Percentiles rank a stretch among this genome's conserved stretches.
Evolutionary conservation across 139 green algal species (phyloP).

Genomic region (Chlamydomonas urium): DNA sequence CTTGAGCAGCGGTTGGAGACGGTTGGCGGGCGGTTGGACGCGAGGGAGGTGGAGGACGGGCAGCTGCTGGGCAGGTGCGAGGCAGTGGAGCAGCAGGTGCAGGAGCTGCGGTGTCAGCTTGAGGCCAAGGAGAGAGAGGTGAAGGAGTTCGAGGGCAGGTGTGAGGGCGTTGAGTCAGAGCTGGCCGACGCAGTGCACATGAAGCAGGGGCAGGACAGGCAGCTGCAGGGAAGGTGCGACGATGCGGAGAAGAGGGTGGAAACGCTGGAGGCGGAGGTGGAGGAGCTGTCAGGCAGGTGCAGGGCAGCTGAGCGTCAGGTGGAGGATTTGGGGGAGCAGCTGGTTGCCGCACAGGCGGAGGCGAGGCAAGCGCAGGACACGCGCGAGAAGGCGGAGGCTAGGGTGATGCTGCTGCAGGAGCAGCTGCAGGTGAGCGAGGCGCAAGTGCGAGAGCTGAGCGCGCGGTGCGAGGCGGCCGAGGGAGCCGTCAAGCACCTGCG

Average conservation of each 20-base stretch:
- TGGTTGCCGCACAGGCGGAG: background rate
- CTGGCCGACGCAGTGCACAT: background rate
- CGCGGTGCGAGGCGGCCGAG: background rate
- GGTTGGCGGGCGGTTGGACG: no score
- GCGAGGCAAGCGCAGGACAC: background rate
- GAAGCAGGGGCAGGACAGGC: background rate
- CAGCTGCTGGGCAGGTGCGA: background rate
- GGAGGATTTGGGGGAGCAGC: background rate
- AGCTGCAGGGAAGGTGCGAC: background rate
- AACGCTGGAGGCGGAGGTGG: background rate
- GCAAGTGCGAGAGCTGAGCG: background rate
- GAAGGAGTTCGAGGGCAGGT: background rate
- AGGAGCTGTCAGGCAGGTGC: background rate
- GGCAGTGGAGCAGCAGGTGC: background rate
- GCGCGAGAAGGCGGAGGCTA: background rate
- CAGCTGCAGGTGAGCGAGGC: background rate
- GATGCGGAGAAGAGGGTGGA: background rate
- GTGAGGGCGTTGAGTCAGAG: background rate
- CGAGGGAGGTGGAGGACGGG: no score
- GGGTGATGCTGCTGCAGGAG: background rate
- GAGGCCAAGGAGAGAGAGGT: background rate
- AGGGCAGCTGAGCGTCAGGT: background rate
- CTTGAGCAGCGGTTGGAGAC: background rate
- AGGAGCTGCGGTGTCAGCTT: background rate
- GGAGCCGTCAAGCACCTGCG: no score